Conservation (phyloP, 2,329 filamentous ascomycete species). For the Fusarium fujikuroi region DNA sequence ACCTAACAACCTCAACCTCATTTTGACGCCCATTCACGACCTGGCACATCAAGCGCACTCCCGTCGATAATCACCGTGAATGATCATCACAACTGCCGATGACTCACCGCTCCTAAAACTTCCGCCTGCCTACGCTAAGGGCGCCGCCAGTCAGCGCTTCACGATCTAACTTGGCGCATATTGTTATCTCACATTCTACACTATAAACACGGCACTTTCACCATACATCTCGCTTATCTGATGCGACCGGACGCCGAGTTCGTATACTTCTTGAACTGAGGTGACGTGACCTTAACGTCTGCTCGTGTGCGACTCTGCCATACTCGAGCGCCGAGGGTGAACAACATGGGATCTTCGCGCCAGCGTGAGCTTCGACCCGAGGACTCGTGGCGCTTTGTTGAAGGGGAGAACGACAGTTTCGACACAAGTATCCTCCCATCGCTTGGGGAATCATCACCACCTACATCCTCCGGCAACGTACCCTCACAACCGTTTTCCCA, state of each 20-base stretch:
- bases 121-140: background rate
- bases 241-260: constrained; percentile 6
- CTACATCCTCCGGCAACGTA: constrained; percentile 47
- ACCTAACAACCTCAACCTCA: constrained; percentile 5
- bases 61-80: constrained; percentile 12
- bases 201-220: constrained; percentile 12
- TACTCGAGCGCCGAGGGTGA: constrained; percentile 5
- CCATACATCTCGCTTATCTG: background rate
- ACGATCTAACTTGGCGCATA: constrained; percentile 6
- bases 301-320: constrained; percentile 14
- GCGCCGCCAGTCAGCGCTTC: constrained; percentile 8
- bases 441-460: constrained; percentile 54
- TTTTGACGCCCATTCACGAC: constrained; percentile 14
- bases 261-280: background rate
- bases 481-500: constrained; percentile 61
- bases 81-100: background rate
- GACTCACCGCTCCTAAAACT: constrained; percentile 20
- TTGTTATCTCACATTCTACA: constrained; percentile 7
- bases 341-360: constrained; percentile 39
- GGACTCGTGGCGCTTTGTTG: constrained; percentile 70
- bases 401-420: constrained; percentile 70
- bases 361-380: constrained; percentile 52
- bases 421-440: constrained; percentile 64
- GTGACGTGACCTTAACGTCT: constrained; percentile 6
- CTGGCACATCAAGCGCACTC: background rate